Base-by-base conservation (phyloP, 495 filamentous ascomycete species). In the Aspergillus coremiiformis region DNA sequence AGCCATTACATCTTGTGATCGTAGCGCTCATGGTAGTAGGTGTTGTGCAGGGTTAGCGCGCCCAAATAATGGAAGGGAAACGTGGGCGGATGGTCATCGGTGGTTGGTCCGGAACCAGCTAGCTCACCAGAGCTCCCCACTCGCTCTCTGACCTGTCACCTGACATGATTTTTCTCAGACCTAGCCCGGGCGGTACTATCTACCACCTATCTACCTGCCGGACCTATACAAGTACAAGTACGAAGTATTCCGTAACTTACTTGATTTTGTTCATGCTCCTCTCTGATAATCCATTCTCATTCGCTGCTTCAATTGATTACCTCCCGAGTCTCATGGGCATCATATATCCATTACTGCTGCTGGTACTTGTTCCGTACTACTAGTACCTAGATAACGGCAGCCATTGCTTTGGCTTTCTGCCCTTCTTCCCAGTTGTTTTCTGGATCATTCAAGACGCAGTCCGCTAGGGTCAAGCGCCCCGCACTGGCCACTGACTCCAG, bases 51-150 rank as follows among this genome's bases (percentile, higher is more conserved):
- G n/a, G n/a, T n/a, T n/a, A n/a, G n/a, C n/a, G n/a, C n/a, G n/a
- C n/a, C n/a, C n/a, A n/a, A n/a, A n/a, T n/a, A n/a, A n/a, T n/a
- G n/a, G n/a, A n/a, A 21, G 4, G 7, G 33, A 43, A 58, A 58
- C 55, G 55, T 58, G 55, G 55, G 51, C 42, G 19, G 6, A 21
- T 37, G 22, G 20, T 14, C 15, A 24, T 8, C 26, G 11, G 1
- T 54, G 23, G 54, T 58, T 58, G 55, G 55, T 1, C 32, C 51
- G 55, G 51, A 32, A 30, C 17, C 47, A 58, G 51, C 17, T 42
- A 58, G 51, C 55, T 58, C 47, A 26, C 47, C 51, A 53, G 51
- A 58, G 55, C 55, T 58, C 55, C 37, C 55, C 51, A 43, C 48
- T 42, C 48, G 11, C 48, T 32, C 33, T 55, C 39, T n/a, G 37